These are phyloP conservation scores for Nemophila menziesii DNA, from an alignment of 257 asterid species.

Conservation along the genomic window DNA sequence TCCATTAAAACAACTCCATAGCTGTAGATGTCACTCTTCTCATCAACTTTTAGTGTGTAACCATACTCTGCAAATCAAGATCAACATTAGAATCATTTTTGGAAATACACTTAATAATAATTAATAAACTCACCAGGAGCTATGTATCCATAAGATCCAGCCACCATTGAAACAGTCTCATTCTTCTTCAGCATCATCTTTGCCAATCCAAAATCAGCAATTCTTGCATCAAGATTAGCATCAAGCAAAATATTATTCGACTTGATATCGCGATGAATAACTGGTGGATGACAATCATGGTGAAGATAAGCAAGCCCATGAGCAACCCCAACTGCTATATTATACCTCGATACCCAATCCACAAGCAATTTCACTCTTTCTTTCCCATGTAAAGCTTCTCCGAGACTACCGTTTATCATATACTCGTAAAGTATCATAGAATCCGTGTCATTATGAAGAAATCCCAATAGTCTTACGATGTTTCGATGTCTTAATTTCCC, in stretches of 20 bases:
- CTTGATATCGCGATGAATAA: slow-evolving; percentile 56
- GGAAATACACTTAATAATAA: no score
- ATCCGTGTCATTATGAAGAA: slow-evolving; percentile 49
- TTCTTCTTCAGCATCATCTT: slow-evolving; percentile 42
- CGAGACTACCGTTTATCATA: slow-evolving; percentile 57
- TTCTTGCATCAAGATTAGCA: slow-evolving; percentile 50
- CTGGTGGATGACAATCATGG: slow-evolving; percentile 50
- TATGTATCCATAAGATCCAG: slow-evolving; percentile 69
- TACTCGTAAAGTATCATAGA: slow-evolving; percentile 53
- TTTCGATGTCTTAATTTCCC: slow-evolving; percentile 56
- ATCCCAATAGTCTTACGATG: slow-evolving; percentile 48
- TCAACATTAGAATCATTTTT: background rate
- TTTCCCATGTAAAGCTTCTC: slow-evolving; percentile 54
- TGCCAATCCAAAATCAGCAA: slow-evolving; percentile 62
- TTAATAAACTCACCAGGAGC: slow-evolving; percentile 53
- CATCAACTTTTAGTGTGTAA: slow-evolving; percentile 51
- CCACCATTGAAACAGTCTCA: slow-evolving; percentile 66
- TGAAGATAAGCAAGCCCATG: slow-evolving; percentile 61
- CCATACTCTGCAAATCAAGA: slow-evolving; percentile 47
- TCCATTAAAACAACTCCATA: slow-evolving; percentile 72
- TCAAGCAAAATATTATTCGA: slow-evolving; percentile 53
- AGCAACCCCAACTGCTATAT: slow-evolving; percentile 53
- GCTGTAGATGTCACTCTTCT: slow-evolving; percentile 62
- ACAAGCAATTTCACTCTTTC: slow-evolving; percentile 40
- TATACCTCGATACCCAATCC: slow-evolving; percentile 60